Conservation (phyloP, 2,329 filamentous ascomycete genomes). For the Pseudogymnoascus destructans region DNA sequence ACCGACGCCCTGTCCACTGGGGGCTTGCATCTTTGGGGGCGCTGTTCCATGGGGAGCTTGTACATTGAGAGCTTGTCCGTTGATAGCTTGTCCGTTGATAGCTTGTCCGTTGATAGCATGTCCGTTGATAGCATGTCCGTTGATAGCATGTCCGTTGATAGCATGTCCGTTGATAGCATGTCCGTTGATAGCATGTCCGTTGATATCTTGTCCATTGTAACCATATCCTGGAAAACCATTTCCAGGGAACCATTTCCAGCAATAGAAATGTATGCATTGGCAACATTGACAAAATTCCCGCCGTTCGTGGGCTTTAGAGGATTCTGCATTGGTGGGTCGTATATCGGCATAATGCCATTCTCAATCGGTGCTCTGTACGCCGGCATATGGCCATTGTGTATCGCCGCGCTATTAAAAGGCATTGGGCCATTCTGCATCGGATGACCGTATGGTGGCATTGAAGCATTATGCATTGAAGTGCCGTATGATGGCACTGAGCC, state of each 20-base stretch:
- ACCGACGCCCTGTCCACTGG: neutral
- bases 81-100: neutral
- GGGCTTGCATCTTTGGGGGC: neutral
- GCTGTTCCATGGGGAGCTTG: neutral
- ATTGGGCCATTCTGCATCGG: neutral
- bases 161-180: neutral
- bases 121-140: neutral
- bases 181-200: neutral
- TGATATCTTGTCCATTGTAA: neutral
- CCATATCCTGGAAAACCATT: neutral
- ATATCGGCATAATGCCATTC: no score
- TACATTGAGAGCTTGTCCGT: neutral
- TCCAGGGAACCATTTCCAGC: neutral
- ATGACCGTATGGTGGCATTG: neutral
- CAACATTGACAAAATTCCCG: neutral
- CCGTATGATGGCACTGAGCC: neutral
- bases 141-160: neutral
- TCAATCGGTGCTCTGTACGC: neutral
- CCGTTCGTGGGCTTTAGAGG: neutral
- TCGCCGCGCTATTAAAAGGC: neutral
- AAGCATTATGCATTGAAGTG: neutral
- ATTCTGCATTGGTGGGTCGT: neutral
- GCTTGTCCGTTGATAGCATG: neutral
- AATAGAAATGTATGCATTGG: neutral
- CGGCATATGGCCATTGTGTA: neutral